Evolutionary conservation across 306 rosid genomes (phyloP).

Genomic region (Casuarina cunninghamiana): DNA sequence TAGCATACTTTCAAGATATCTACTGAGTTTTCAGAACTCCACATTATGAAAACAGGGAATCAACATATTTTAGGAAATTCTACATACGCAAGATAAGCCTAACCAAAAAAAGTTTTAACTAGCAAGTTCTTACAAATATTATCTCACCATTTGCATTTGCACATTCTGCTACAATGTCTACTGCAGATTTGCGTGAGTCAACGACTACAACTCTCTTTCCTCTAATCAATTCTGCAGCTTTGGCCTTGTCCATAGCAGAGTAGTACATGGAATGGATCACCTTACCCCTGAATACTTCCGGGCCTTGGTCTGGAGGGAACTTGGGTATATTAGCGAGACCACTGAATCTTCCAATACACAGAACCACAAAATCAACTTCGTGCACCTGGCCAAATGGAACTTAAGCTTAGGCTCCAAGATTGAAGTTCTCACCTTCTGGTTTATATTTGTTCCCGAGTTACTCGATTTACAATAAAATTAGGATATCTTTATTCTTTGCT

Average conservation of each 20-base stretch:
- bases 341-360: slow-evolving; percentile 53
- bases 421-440: background rate
- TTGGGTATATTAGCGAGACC: slow-evolving; percentile 59
- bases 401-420: background rate
- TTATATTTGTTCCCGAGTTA: background rate
- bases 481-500: background rate
- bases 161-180: slow-evolving; percentile 56
- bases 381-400: slow-evolving; percentile 34
- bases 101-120: background rate
- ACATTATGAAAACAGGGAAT: background rate
- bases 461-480: background rate
- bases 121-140: background rate
- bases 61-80: background rate
- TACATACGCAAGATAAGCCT: background rate
- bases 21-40: background rate
- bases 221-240: slow-evolving; percentile 42
- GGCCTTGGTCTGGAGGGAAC: slow-evolving; percentile 44
- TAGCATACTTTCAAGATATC: background rate
- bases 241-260: slow-evolving; percentile 34
- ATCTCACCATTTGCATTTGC: slow-evolving; percentile 49
- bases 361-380: slow-evolving; percentile 51
- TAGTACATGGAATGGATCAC: slow-evolving; percentile 63
- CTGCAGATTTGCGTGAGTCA: slow-evolving; percentile 53
- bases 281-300: slow-evolving; percentile 48
- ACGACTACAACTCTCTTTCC: slow-evolving; percentile 36